A percentile compares a stretch with the other conserved stretches of the same genome.
Conservation (phyloP, 306 rosid genomes). For the Castanea mollissima region DNA sequence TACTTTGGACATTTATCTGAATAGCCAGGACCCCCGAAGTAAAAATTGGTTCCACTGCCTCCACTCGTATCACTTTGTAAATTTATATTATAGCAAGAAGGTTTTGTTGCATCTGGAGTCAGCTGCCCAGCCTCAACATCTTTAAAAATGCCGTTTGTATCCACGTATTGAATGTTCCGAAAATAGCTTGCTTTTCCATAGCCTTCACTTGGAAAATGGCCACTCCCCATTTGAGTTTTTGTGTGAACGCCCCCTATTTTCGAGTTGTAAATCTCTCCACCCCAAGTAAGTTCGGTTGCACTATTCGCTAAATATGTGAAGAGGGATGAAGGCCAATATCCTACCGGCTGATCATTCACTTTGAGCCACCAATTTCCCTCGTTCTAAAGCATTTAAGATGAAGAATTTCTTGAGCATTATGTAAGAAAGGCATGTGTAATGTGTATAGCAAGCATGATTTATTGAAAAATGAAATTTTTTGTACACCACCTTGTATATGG, state of each 20-base stretch:
- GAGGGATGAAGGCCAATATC: conserved; percentile 30
- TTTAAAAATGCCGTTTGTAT: neutral
- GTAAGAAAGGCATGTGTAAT: neutral
- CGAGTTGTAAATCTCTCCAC: conserved; percentile 20
- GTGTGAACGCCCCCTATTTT: conserved; percentile 4
- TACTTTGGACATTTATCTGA: conserved; percentile 1
- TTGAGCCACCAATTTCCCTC: conserved; percentile 30
- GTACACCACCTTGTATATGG: no score
- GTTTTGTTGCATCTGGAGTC: neutral
- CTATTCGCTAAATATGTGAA: neutral
- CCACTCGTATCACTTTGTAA: neutral
- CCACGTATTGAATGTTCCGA: conserved; percentile 7
- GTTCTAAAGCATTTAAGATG: neutral
- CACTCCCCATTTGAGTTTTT: conserved; percentile 33
- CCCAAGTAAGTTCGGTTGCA: neutral
- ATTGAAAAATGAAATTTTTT: neutral
- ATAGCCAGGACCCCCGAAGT: conserved; percentile 26
- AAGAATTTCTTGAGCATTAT: neutral
- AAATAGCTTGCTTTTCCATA: conserved; percentile 19
- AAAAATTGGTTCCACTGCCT: neutral
- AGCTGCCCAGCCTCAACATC: neutral
- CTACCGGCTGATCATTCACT: neutral
- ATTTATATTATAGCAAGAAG: conserved; percentile 18
- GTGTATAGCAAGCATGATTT: neutral
- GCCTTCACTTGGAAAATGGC: conserved; percentile 20